These are phyloP conservation scores for Fusarium albidum DNA, from an alignment of 2,329 filamentous ascomycete species.

Conservation along the genomic window DNA sequence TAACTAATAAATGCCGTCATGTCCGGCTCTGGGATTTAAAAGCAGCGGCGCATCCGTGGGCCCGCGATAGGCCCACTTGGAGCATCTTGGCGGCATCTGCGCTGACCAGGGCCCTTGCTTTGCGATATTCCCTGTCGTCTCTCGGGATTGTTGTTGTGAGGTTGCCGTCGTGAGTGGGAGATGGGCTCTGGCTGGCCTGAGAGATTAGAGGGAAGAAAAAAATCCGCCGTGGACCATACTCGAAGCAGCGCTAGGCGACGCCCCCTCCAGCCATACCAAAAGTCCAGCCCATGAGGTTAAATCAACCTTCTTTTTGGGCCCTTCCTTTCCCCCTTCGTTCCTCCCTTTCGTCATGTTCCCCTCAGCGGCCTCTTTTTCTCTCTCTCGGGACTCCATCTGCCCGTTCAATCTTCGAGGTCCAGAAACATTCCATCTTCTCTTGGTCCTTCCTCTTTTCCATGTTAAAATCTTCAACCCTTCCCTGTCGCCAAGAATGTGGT, in stretches of 20 bases:
- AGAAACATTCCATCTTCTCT: not conserved
- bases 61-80: constrained; percentile 32
- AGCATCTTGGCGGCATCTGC: constrained; percentile 31
- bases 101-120: constrained; percentile 18
- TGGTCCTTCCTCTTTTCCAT: constrained; percentile 6
- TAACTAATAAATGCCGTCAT: no score
- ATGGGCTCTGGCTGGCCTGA: not conserved
- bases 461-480: not conserved
- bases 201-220: no score
- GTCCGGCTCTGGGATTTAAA: constrained; percentile 32
- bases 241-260: constrained; percentile 17
- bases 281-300: constrained; percentile 25
- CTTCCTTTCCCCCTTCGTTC: not conserved
- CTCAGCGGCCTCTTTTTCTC: not conserved
- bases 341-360: not conserved
- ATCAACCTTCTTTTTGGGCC: constrained; percentile 11
- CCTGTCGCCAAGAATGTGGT: constrained; percentile 30
- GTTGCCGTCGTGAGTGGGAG: constrained; percentile 6
- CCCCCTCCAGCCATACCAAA: constrained; percentile 17
- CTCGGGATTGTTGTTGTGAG: constrained; percentile 6
- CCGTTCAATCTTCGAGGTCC: not conserved
- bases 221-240: constrained; percentile 11
- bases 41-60: constrained; percentile 27
- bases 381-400: not conserved
- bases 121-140: constrained; percentile 12